Evolutionary conservation across 352 stramenopile genomes (phyloP).

Genomic region (Pythium grandisporangium): DNA sequence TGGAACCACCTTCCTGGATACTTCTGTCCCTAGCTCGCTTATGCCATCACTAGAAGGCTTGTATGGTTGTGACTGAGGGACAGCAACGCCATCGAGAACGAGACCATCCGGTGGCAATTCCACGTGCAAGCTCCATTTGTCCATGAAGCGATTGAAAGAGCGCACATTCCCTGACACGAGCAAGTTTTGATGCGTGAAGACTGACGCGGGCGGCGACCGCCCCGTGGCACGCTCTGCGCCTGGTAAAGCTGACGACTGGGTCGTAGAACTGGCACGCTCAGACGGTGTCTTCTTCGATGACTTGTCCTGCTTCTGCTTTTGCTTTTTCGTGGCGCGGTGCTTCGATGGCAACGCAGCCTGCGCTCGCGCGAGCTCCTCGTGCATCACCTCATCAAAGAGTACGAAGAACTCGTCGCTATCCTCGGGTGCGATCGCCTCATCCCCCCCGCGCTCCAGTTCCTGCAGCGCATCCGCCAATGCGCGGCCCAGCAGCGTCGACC

Average conservation of each 20-base stretch:
- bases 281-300: too few relatives aligned
- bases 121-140: slow-evolving; percentile 49
- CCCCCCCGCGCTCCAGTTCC: slow-evolving; percentile 31
- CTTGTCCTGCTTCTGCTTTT: too few relatives aligned
- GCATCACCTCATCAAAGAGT: slow-evolving; percentile 45
- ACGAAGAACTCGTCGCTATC: slow-evolving; percentile 35
- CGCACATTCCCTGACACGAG: slow-evolving; percentile 25
- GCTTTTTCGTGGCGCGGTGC: too few relatives aligned
- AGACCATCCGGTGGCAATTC: slow-evolving; percentile 5
- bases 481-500: slow-evolving; percentile 45
- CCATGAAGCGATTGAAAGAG: slow-evolving; percentile 59
- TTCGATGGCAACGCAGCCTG: not conserved
- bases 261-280: too few relatives aligned
- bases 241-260: too few relatives aligned
- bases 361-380: slow-evolving; percentile 14
- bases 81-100: not conserved
- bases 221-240: too few relatives aligned
- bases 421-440: slow-evolving; percentile 9
- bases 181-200: slow-evolving; percentile 44
- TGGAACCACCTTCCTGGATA: too few relatives aligned
- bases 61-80: too few relatives aligned
- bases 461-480: slow-evolving; percentile 55
- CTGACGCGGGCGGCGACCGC: not conserved
- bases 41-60: too few relatives aligned
- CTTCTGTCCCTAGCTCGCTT: too few relatives aligned